These are phyloP conservation scores for Ensete glaucum DNA, from an alignment of 176 grass and related monocot genomes.

Conservation along the genomic window DNA sequence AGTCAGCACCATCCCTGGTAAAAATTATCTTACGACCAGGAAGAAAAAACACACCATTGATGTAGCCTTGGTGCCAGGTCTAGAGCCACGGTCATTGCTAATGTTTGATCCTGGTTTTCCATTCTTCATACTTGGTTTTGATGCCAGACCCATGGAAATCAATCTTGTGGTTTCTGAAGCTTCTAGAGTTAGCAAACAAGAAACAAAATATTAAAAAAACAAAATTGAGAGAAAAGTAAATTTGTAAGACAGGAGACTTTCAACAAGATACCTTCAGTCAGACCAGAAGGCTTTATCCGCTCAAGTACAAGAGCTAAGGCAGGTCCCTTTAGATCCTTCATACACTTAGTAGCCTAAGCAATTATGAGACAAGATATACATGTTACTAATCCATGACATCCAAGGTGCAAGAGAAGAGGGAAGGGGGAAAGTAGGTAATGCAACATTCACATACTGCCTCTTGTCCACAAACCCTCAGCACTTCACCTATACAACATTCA, in stretches of 20 bases:
- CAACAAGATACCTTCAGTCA: slow-evolving; percentile 56
- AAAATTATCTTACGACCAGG: slow-evolving; percentile 1
- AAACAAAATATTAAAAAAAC: slow-evolving; percentile 3
- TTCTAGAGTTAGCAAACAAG: slow-evolving; percentile 29
- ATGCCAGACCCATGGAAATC: slow-evolving; percentile 45
- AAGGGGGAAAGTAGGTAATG: not conserved
- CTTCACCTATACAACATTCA: slow-evolving; percentile 81
- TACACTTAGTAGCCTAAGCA: slow-evolving; percentile 59
- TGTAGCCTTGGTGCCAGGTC: slow-evolving; percentile 42
- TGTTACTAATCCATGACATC: slow-evolving; percentile 10
- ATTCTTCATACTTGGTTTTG: slow-evolving; percentile 65
- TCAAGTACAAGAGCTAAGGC: slow-evolving; percentile 75
- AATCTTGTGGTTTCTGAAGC: slow-evolving; percentile 59
- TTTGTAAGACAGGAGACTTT: slow-evolving; percentile 10
- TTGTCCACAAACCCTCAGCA: slow-evolving; percentile 75
- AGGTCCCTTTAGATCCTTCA: slow-evolving; percentile 89
- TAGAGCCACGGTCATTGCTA: slow-evolving; percentile 50
- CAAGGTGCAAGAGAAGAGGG: not conserved
- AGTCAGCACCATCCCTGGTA: not conserved
- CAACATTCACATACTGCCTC: slow-evolving; percentile 56
- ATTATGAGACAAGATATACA: not conserved
- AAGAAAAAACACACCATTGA: slow-evolving; percentile 42
- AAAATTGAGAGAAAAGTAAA: not conserved
- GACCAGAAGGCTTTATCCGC: slow-evolving; percentile 56
- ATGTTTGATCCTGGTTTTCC: slow-evolving; percentile 43